Evolutionary conservation across 2,329 filamentous ascomycete species (phyloP), one percentile per base, ranked within the genome.

Genomic region (Talaromyces piceae): DNA sequence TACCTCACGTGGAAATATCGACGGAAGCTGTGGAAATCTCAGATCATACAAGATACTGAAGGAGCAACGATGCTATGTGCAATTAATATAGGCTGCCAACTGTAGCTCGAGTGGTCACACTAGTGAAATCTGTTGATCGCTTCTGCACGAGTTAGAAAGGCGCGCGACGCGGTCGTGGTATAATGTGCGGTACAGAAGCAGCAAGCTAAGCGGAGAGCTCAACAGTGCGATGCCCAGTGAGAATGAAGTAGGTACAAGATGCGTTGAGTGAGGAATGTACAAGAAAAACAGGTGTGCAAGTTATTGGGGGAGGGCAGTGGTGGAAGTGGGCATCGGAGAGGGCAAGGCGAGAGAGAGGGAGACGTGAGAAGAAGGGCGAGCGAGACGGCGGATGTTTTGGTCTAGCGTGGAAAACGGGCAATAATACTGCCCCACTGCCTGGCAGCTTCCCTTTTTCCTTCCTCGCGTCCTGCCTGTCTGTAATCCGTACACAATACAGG

Each of bases 371-470:
- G 18, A n/a, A 33, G 12, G 30, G n/a, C n/a, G 31, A 31, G 30
- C 13, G 31, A 20, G 33, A 37, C 5, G 33, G 33, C 11, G 56
- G 62, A 67, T 70, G 66, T 70, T 69, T n/a, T 70, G 67, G 67
- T 65, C 61, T 70, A 69, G 68, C 67, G 68, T 63, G 65, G 62
- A 67, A 67, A 58, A 60, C 58, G 62, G 61, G 59, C 57, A 61
- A 44, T 31, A 46, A 45, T 52, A 52, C 31, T 45, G 65, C 66
- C 67, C 68, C 68, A 69, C 67, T 61, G 57, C 56, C 60, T 58
- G 59, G 54, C 54, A 51, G 37, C 46, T 11, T 33, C 47, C 11
- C 26, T 28, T 11, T 28, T 11, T 28, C 33, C n/a, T n/a, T 41
- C 41, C 51, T 53, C 51, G 51, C 51, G 51, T 53, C 12, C n/a